These are phyloP conservation scores for Royoungia palumana DNA, from an alignment of 768 basidiomycete genomes.

Conservation along the genomic window DNA sequence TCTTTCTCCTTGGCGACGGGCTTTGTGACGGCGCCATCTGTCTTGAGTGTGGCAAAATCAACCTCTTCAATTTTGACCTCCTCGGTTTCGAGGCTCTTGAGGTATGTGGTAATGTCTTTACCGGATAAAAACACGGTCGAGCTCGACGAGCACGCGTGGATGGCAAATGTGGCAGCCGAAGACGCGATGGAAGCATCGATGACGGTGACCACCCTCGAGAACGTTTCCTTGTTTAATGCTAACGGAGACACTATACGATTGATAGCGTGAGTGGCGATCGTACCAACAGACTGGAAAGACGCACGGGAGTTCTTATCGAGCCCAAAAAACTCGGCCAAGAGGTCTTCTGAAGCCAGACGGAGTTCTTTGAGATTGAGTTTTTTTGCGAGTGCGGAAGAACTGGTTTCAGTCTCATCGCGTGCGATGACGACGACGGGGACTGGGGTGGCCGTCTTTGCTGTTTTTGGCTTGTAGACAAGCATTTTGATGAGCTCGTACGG, in stretches of 20 bases:
- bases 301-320: conserved; percentile 83
- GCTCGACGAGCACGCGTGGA: conserved; percentile 70
- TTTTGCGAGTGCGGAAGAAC: conserved; percentile 72
- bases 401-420: conserved; percentile 79
- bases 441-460: conserved; percentile 82
- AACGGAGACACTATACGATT: conserved; percentile 70
- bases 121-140: conserved; percentile 79
- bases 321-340: conserved; percentile 79
- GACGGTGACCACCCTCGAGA: conserved; percentile 70
- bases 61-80: conserved; percentile 65
- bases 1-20: conserved; percentile 58
- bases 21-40: conserved; percentile 36
- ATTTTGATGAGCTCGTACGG: conserved; percentile 79
- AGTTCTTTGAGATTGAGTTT: conserved; percentile 84
- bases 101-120: conserved; percentile 66
- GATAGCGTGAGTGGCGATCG: not conserved
- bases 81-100: conserved; percentile 66
- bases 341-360: conserved; percentile 80
- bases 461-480: conserved; percentile 94
- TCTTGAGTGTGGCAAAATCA: conserved; percentile 64
- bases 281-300: conserved; percentile 29
- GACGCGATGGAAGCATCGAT: conserved; percentile 77
- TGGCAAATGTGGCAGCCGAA: conserved; percentile 60
- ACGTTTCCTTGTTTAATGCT: conserved; percentile 59
- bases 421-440: conserved; percentile 88